phyloP scores from a whole-genome alignment of 2,329 filamentous ascomycete species.

The Zasmidium angulare region DNA sequence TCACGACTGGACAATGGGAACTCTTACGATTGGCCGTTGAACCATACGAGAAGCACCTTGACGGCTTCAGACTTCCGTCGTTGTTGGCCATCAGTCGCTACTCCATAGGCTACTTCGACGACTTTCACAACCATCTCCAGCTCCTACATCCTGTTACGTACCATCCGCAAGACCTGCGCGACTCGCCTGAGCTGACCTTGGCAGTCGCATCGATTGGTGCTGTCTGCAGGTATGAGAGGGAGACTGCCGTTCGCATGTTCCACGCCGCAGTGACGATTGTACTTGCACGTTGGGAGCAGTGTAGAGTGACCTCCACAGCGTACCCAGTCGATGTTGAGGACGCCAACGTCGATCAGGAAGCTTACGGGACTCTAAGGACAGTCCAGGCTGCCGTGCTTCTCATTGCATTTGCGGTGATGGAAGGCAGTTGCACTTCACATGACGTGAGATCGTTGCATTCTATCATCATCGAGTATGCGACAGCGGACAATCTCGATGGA shows the following conservation, averaged over 20 bases:
- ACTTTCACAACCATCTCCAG: conserved; percentile 5
- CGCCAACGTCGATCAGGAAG: not conserved
- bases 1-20: not conserved
- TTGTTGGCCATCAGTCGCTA: conserved; percentile 1
- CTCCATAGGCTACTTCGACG: conserved; percentile 8
- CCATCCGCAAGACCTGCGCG: conserved; percentile 3
- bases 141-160: conserved; percentile 3
- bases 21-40: not conserved
- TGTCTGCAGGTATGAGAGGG: conserved; percentile 4
- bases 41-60: not conserved
- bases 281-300: too few species aligned
- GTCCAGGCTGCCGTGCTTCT: conserved; percentile 8
- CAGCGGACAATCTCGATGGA: not conserved
- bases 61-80: conserved; percentile 1
- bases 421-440: not conserved
- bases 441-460: not conserved
- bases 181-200: conserved; percentile 7
- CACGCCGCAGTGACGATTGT: not conserved
- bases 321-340: too few species aligned
- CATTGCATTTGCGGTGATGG: not conserved
- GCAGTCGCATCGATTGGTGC: conserved; percentile 6
- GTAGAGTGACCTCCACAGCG: too few species aligned
- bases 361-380: not conserved
- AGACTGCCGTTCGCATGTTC: not conserved
- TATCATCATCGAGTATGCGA: not conserved